Evolutionary conservation across 352 stramenopile genomes (phyloP).

Genomic region (Aphanomyces astaci): DNA sequence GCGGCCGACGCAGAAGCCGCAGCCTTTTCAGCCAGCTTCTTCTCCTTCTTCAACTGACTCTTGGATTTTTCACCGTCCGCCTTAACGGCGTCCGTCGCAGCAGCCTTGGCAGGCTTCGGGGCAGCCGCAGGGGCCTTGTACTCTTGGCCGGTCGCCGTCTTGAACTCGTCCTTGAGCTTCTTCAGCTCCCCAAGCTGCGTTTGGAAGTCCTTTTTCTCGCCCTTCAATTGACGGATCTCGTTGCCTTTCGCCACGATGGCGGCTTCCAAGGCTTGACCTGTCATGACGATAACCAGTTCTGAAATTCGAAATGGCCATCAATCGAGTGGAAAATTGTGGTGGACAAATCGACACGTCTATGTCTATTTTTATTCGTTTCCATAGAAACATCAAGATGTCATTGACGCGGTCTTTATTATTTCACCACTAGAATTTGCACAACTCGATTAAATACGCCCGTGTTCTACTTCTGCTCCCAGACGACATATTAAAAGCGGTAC

Average conservation of each 20-base stretch:
- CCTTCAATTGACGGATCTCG: constrained; percentile 77
- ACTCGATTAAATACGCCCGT: no score
- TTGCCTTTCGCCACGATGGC: constrained; percentile 61
- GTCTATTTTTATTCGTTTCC: background rate
- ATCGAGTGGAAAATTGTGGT: background rate
- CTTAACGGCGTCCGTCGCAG: constrained; percentile 1
- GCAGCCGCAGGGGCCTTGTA: constrained; percentile 40
- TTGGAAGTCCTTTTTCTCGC: constrained; percentile 47
- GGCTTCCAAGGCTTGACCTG: background rate
- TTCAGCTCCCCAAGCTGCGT: constrained; percentile 35
- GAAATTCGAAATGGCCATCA: background rate
- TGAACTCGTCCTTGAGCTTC: constrained; percentile 72
- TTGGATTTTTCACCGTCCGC: constrained; percentile 57
- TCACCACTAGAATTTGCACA: background rate
- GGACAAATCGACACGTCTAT: background rate
- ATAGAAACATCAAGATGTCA: background rate
- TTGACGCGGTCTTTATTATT: background rate
- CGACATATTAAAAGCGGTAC: no score
- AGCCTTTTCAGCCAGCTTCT: constrained; percentile 62
- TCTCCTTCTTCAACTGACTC: constrained; percentile 84
- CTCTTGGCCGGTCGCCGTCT: constrained; percentile 59
- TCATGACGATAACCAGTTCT: constrained; percentile 3
- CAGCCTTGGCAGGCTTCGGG: constrained; percentile 20
- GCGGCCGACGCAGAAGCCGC: constrained; percentile 51
- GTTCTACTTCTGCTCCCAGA: no score